Conservation (phyloP, 768 basidiomycete genomes). For the Hebeloma cylindrosporum region DNA sequence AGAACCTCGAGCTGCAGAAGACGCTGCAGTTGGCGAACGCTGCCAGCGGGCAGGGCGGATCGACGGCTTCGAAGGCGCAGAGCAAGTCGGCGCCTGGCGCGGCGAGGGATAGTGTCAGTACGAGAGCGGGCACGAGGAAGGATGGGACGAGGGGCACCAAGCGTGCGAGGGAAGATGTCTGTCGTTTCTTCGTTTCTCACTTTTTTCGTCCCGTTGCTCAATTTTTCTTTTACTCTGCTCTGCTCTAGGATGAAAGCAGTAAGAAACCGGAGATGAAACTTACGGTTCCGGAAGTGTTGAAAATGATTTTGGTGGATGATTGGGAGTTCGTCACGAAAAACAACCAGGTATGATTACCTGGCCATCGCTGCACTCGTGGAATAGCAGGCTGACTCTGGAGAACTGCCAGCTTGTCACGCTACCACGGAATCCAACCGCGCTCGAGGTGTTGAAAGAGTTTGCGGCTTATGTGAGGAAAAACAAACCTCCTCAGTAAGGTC, state of each 20-base stretch:
- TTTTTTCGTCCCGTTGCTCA: conserved; percentile 1
- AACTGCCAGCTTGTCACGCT: conserved; percentile 72
- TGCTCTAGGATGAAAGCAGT: conserved; percentile 66
- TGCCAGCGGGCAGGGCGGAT: conserved; percentile 23
- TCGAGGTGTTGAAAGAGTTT: conserved; percentile 77
- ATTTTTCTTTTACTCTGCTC: neutral
- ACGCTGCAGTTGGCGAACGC: conserved; percentile 42
- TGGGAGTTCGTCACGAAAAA: conserved; percentile 98
- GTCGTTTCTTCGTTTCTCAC: conserved; percentile 18
- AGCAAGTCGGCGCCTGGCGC: conserved; percentile 20
- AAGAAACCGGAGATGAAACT: conserved; percentile 90
- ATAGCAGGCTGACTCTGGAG: too few relatives aligned
- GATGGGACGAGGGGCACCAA: conserved; percentile 68
- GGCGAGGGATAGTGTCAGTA: conserved; percentile 31
- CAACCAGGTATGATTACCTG: conserved; percentile 75
- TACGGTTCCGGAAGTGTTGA: conserved; percentile 85
- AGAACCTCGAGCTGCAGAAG: conserved; percentile 78
- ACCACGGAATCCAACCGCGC: conserved; percentile 77
- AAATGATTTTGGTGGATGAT: conserved; percentile 89
- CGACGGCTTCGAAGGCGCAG: conserved; percentile 20
- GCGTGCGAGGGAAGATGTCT: conserved; percentile 71
- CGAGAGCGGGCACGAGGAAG: conserved; percentile 44
- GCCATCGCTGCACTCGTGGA: too few relatives aligned
- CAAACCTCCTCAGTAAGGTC: conserved; percentile 47
- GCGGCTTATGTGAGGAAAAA: conserved; percentile 56